These are phyloP conservation scores for Cladorrhinum sp. DNA, from an alignment of 2,329 filamentous ascomycete genomes.

Conservation along the genomic window DNA sequence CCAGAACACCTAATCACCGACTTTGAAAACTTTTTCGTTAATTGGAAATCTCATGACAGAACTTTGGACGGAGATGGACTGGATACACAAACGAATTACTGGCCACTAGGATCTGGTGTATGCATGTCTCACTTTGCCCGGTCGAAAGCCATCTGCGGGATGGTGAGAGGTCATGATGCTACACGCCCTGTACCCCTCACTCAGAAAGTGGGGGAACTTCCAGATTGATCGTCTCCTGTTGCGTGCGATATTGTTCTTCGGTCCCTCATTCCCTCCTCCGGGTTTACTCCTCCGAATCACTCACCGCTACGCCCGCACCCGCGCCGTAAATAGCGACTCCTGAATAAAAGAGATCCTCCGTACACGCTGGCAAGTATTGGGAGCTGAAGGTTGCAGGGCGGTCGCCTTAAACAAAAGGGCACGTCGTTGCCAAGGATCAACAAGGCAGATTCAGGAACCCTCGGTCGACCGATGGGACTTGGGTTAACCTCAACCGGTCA, in stretches of 20 bases:
- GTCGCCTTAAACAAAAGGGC: background rate
- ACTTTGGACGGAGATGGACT: too few species aligned
- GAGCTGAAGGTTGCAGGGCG: background rate
- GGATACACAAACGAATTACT: too few species aligned
- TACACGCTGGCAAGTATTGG: background rate
- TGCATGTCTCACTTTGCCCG: constrained; percentile 22
- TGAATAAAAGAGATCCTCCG: background rate
- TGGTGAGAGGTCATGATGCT: background rate
- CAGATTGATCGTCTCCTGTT: too few species aligned
- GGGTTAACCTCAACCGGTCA: constrained; percentile 5
- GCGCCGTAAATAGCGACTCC: background rate
- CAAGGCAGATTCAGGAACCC: background rate
- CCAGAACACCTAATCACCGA: background rate
- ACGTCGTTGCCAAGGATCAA: background rate
- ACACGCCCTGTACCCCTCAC: background rate
- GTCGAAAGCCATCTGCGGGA: constrained; percentile 25
- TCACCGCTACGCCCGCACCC: background rate
- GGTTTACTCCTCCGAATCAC: too few species aligned
- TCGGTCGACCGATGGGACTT: background rate
- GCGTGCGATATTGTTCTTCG: too few species aligned
- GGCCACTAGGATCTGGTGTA: background rate
- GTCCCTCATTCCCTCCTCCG: too few species aligned
- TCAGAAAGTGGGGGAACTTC: background rate
- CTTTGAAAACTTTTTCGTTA: background rate
- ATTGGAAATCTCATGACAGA: too few species aligned